Evolutionary conservation across 2,329 filamentous ascomycete species (phyloP).

Genomic region (Colletotrichum noveboracense): DNA sequence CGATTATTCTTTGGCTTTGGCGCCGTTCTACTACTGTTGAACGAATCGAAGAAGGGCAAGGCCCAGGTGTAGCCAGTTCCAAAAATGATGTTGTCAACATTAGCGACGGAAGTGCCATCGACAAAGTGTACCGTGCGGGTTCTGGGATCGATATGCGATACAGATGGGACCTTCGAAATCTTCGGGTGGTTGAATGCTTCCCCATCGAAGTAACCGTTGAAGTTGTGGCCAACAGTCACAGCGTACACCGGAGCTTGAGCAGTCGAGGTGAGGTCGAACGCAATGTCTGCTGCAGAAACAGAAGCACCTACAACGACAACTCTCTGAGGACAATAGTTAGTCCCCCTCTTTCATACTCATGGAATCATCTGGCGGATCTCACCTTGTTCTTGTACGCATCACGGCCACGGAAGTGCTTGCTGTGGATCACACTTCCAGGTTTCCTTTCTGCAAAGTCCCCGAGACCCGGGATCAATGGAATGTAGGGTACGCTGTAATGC

Average conservation of each 20-base stretch:
- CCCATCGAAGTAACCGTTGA: slow-evolving; percentile 62
- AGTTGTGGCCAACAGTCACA: slow-evolving; percentile 54
- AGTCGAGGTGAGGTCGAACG: slow-evolving; percentile 53
- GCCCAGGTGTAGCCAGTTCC: slow-evolving; percentile 73
- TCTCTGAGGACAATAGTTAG: slow-evolving; percentile 38
- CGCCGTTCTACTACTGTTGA: accelerated
- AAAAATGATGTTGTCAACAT: slow-evolving; percentile 69
- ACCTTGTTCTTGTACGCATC: slow-evolving; percentile 52
- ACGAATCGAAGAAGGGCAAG: slow-evolving; percentile 59
- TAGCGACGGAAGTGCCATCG: slow-evolving; percentile 54
- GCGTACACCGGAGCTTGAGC: slow-evolving; percentile 54
- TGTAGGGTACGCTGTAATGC: slow-evolving; percentile 64
- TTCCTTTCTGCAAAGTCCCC: slow-evolving; percentile 46
- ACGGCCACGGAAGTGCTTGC: slow-evolving; percentile 56
- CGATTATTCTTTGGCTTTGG: slow-evolving; percentile 53
- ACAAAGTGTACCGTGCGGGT: slow-evolving; percentile 58
- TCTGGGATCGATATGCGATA: slow-evolving; percentile 43
- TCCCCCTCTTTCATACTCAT: accelerated
- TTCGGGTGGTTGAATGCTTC: slow-evolving; percentile 62
- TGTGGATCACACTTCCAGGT: slow-evolving; percentile 58
- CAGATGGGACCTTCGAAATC: slow-evolving; percentile 51
- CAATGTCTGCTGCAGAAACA: slow-evolving; percentile 68
- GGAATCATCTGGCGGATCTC: not conserved
- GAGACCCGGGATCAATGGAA: slow-evolving; percentile 54
- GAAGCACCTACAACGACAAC: slow-evolving; percentile 68